Base-by-base conservation (phyloP, 306 rosid genomes). In the Cicer bijugum region DNA sequence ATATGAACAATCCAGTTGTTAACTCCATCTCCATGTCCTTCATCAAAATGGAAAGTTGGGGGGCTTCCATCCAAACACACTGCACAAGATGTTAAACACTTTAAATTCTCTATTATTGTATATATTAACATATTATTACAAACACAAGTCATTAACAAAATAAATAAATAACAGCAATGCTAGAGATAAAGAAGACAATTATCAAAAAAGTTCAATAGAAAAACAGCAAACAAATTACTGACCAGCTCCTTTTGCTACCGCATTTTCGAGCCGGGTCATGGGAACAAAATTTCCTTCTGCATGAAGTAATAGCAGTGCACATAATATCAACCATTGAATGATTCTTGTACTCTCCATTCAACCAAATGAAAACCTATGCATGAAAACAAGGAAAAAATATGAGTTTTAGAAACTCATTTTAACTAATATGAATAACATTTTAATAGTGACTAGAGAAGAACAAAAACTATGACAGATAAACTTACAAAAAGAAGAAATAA, bases 41-140 rank as follows among this genome's bases (percentile, higher is more conserved):
- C 59, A 56, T 86, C 85, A 64, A 81, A 82, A 82, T 94, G 98
- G 63, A 91, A 94, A 75, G 97, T 97, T 14, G 98, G 97, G 6
- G 96, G 96, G 66, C 91, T 91, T n/a, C 98, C 98, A 71, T 94
- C 98, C 84, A 94, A 87, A 81, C 98, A 94, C 63, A 94, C 97
- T 94, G 87, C 78, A 71, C 38, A 67, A 77, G 20, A 46, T 7
- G 46, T 75, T 65, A 65, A 69, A 74, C 72, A 75, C n/a, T 67
- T 80, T 14, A 71, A 58, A 43, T 42, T 57, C 50, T 44, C 17
- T 70, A 59, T 35, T 67, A 17, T 45, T 20, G 6, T 38, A 17
- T 17, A 17, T 17, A 9, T 72, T 10, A 58, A 72, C 62, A 19
- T 19, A n/a, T 23, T 64, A 2, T 59, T 33, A 12, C 43, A 35